Conservation (phyloP, 2,329 filamentous ascomycete species). For the Penicillium oxalicum region DNA sequence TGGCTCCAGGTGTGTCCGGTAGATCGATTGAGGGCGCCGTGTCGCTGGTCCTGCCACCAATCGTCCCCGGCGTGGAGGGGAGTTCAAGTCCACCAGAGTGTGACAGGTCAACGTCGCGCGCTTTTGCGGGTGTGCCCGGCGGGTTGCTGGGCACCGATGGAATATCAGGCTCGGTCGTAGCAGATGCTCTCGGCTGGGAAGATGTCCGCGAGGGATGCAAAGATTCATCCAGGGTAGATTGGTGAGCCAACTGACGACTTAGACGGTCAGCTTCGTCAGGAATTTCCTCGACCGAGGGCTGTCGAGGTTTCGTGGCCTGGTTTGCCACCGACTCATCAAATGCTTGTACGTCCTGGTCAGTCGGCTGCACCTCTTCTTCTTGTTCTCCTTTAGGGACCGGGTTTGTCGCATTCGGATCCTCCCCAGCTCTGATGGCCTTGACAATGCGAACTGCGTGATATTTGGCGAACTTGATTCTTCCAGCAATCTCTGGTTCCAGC, state of each 20-base stretch:
- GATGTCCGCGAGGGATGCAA: conserved; percentile 45
- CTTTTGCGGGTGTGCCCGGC: conserved; percentile 20
- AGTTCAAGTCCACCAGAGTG: conserved; percentile 29
- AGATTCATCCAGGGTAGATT: conserved; percentile 47
- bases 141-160: conserved; percentile 22
- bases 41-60: conserved; percentile 24
- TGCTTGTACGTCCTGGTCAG: conserved; percentile 59
- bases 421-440: conserved; percentile 82
- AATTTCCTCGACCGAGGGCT: conserved; percentile 56
- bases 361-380: conserved; percentile 42
- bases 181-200: conserved; percentile 31
- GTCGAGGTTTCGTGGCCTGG: conserved; percentile 40
- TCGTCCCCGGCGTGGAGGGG: conserved; percentile 35
- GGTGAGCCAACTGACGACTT: conserved; percentile 39
- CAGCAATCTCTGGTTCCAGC: conserved; percentile 65
- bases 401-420: conserved; percentile 88
- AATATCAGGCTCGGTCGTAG: conserved; percentile 17
- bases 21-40: conserved; percentile 19
- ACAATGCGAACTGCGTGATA: conserved; percentile 89
- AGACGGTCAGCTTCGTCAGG: conserved; percentile 52
- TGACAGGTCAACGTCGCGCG: conserved; percentile 34
- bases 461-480: conserved; percentile 94
- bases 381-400: conserved; percentile 57
- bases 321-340: conserved; percentile 42
- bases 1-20: conserved; percentile 27